Evolutionary conservation across 139 green algal genomes (phyloP).

Genomic region (Volvox reticuliferus): DNA sequence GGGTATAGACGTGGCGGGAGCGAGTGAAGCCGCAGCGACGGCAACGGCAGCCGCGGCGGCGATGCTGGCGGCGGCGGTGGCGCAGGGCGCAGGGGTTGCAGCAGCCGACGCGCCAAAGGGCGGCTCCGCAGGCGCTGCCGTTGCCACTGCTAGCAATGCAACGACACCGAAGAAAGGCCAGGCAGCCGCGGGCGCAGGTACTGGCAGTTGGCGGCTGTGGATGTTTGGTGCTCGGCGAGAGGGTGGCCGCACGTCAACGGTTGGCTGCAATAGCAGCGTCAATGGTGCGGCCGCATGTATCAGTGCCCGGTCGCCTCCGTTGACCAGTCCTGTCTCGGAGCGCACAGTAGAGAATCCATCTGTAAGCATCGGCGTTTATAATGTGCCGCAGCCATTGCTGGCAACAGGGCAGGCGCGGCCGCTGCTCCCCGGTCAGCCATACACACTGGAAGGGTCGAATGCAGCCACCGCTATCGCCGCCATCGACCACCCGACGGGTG

Average conservation of each 20-base stretch:
- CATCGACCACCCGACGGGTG: not conserved
- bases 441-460: too few species aligned
- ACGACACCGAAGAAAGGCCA: constrained; percentile 14
- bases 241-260: not conserved
- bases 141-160: not conserved
- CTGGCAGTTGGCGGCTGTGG: constrained; percentile 73
- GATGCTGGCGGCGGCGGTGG: not conserved
- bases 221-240: constrained; percentile 59
- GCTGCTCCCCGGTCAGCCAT: too few species aligned
- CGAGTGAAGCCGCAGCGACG: not conserved
- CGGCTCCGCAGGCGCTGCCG: not conserved
- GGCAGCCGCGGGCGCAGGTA: not conserved
- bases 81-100: constrained; percentile 12
- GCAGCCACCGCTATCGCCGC: not conserved
- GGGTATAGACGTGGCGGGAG: not conserved
- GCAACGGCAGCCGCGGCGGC: not conserved
- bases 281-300: too few species aligned
- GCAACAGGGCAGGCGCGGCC: not conserved
- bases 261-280: not conserved
- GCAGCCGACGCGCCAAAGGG: not conserved
- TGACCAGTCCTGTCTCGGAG: not conserved
- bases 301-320: not conserved
- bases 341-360: constrained; percentile 7
- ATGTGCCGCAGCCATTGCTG: not conserved
- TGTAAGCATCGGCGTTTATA: not conserved